Evolutionary conservation across 2,329 filamentous ascomycete species (phyloP), one percentile per base, ranked within the genome.

Genomic region (Epichloe gansuensis): DNA sequence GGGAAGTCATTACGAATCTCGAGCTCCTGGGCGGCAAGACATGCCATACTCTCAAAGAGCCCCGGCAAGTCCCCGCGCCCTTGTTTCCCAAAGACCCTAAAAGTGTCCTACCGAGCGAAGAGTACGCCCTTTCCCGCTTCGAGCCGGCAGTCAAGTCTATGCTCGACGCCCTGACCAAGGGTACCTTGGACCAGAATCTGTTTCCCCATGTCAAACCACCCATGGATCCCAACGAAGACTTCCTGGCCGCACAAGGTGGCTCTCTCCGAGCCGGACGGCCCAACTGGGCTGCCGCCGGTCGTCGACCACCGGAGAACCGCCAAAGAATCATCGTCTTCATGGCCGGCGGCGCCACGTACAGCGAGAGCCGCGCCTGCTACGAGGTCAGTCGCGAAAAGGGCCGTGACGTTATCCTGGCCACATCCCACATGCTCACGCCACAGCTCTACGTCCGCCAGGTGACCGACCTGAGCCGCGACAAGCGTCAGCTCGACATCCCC

Each of bases 251-350:
- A 4, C 70, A 78, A 28, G 78, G 87, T 58, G 81, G 86, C 12
- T 97, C 91, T 13, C 77, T 98, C 25, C 86, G 93, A 54, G 88
- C 88, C 9, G 90, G 90, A 15, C 94, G 95, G 62, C 93, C 91
- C 2, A 95, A 91, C 43, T 98, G 93, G 93, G 93, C 93, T 2
- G 88, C 88, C 51, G 85, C 87, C 9, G 83, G 89, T 44, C 78
- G 85, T 46, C 80, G 83, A 74, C 54, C 81, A 76, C 55, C 68
- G 2, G 91, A 97, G 65, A 94, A 91, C 58, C 82, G 86, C 51
- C 93, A 98, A 66, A 83, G 93, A 50, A 78, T 97, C 51, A 87
- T 98, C 54, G 84, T 97, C 15, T 97, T 95, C 66, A 85, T 97
- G 78, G 93, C 91, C 1, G 93, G 93, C 47, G 93, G 93, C 45